phyloP scores from a whole-genome alignment of 306 rosid genomes.

The Lathyrus sativus region DNA sequence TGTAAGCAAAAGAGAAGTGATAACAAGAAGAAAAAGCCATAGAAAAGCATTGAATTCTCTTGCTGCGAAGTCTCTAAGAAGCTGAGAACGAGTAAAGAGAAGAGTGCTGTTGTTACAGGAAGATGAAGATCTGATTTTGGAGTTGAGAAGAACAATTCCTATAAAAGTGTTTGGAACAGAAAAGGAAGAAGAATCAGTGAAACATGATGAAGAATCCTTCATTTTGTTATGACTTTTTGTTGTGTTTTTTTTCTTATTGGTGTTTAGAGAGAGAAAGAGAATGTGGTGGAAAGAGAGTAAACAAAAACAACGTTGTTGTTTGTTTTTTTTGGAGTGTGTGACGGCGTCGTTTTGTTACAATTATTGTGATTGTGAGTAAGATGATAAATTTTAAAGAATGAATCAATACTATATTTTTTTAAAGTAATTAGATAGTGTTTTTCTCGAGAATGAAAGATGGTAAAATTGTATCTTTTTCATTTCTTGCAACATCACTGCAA shows the following conservation, averaged over 20 bases:
- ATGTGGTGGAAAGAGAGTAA: no score
- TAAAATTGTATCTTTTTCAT: no score
- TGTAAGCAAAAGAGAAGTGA: constrained; percentile 51
- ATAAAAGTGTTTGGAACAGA: constrained; percentile 40
- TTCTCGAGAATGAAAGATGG: no score
- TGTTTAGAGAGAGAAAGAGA: neutral
- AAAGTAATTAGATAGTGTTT: no score
- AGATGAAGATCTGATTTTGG: constrained; percentile 35
- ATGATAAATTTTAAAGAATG: no score
- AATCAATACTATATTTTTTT: no score
- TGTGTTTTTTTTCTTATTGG: neutral
- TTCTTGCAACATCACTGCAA: no score
- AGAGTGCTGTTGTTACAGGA: constrained; percentile 32
- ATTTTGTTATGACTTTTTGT: constrained; percentile 45
- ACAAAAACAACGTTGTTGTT: neutral
- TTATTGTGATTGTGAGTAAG: neutral
- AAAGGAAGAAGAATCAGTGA: constrained; percentile 19
- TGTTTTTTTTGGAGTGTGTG: neutral
- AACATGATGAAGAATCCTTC: constrained; percentile 39
- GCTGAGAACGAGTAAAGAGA: constrained; percentile 32
- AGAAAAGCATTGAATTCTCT: constrained; percentile 77
- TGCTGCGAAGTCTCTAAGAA: constrained; percentile 54
- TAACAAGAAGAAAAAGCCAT: constrained; percentile 56
- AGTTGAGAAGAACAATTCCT: constrained; percentile 45
- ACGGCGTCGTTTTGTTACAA: constrained; percentile 2